phyloP scores from a whole-genome alignment of 257 asterid species.

The Solanum sejunctum region DNA sequence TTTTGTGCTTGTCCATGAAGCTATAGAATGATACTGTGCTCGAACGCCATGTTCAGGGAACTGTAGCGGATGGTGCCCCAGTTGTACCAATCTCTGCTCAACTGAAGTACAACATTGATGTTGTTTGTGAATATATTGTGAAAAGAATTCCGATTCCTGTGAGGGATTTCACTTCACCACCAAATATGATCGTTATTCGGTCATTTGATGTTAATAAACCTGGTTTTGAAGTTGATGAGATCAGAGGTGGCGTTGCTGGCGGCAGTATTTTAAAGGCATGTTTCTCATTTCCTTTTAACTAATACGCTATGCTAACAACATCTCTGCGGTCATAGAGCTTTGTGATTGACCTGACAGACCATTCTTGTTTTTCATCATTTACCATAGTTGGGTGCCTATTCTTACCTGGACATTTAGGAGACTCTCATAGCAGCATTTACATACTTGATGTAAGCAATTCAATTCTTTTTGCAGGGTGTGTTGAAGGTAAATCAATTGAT shows the following conservation, averaged over 20 bases:
- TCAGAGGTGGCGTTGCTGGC: constrained; percentile 98
- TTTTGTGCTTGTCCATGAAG: background rate
- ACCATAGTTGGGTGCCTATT: background rate
- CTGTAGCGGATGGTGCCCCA: constrained; percentile 88
- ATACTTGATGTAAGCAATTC: background rate
- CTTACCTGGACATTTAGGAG: background rate
- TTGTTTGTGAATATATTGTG: constrained; percentile 74
- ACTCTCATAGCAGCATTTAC: background rate
- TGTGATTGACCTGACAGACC: background rate
- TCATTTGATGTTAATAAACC: constrained; percentile 98
- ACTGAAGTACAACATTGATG: constrained; percentile 89
- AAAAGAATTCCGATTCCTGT: constrained; percentile 85
- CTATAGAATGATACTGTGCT: background rate
- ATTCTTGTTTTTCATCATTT: background rate
- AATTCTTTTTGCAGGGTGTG: constrained; percentile 70
- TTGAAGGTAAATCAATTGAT: constrained; percentile 74
- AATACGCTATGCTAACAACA: background rate
- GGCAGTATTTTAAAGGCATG: constrained; percentile 90
- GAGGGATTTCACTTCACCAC: constrained; percentile 80
- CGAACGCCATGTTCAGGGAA: constrained; percentile 50
- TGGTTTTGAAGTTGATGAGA: constrained; percentile 95
- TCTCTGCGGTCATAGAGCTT: background rate
- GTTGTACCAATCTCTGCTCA: constrained; percentile 97
- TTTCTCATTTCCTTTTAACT: background rate
- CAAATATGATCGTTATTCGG: constrained; percentile 95